Evolutionary conservation across 169 alveolate species (phyloP).

Genomic region (Plasmodium knowlesi): DNA sequence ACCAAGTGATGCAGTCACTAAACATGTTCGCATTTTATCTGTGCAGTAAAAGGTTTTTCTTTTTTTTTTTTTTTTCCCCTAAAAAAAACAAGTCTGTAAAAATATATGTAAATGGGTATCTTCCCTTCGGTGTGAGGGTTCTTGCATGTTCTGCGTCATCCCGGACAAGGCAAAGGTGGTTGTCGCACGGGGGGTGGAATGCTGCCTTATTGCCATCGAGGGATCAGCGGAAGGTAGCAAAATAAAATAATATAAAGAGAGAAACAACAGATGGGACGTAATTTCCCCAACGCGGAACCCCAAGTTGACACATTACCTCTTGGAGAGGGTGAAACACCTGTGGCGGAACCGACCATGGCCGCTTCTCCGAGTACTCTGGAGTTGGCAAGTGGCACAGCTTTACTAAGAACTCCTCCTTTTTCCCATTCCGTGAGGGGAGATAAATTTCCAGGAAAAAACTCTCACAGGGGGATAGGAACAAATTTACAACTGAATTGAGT

Average conservation of each 20-base stretch:
- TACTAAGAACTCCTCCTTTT: too few relatives aligned
- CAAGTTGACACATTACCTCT: neutral
- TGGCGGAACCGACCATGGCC: neutral
- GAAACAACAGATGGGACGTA: neutral
- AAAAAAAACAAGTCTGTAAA: neutral
- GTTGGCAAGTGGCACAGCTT: too few relatives aligned
- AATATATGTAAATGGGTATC: neutral
- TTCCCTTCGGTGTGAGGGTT: neutral
- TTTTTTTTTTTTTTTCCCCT: too few relatives aligned
- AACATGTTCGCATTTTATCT: neutral
- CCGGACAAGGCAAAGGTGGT: neutral
- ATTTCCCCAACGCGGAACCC: neutral
- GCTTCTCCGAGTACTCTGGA: neutral
- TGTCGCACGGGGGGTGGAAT: neutral
- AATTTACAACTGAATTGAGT: too few relatives aligned
- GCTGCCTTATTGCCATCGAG: neutral
- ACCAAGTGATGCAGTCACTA: neutral
- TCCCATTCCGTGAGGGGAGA: too few relatives aligned
- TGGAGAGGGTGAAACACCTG: neutral
- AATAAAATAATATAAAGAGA: neutral
- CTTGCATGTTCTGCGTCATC: neutral
- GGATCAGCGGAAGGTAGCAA: neutral
- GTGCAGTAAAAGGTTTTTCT: too few relatives aligned
- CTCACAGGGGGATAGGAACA: neutral
- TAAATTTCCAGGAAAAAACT: too few relatives aligned